phyloP scores from a whole-genome alignment of 164 flowering plant species.

The Tetrastigma voinierianum region DNA sequence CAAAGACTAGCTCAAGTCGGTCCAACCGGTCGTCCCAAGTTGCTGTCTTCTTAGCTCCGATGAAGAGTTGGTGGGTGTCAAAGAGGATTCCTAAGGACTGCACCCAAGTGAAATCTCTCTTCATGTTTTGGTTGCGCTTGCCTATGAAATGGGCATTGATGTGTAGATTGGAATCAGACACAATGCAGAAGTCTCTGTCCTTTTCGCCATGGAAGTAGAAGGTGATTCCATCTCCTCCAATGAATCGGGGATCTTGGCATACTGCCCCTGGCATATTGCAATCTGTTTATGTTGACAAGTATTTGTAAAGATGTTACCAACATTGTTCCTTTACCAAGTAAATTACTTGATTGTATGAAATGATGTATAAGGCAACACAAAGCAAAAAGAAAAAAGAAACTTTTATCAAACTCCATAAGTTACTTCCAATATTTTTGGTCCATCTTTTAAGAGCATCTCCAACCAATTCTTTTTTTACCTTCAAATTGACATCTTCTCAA shows the following conservation, averaged over 20 bases:
- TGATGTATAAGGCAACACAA: no score
- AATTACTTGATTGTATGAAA: background rate
- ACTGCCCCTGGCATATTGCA: conserved; percentile 52
- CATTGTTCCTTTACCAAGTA: background rate
- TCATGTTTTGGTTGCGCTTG: conserved; percentile 32
- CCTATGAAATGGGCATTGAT: conserved; percentile 66
- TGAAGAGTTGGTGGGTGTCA: conserved; percentile 39
- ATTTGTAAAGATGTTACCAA: background rate
- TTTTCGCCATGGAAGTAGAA: conserved; percentile 61
- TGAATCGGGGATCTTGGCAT: conserved; percentile 56
- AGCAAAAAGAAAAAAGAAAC: no score
- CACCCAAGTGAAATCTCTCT: conserved; percentile 69
- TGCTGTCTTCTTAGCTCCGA: conserved; percentile 49
- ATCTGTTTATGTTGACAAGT: conserved; percentile 16
- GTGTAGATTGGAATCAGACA: conserved; percentile 51
- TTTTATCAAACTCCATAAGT: no score
- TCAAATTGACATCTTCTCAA: no score
- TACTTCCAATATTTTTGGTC: no score
- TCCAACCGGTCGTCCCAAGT: conserved; percentile 55
- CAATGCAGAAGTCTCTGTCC: conserved; percentile 44
- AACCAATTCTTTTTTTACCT: no score
- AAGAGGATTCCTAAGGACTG: conserved; percentile 50
- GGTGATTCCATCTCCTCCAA: conserved; percentile 54
- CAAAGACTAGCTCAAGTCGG: conserved; percentile 37
- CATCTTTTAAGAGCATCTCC: no score